Evolutionary conservation across 2,329 filamentous ascomycete genomes (phyloP), one percentile per base, ranked within the genome.

Genomic region (Scytalidium sp.): DNA sequence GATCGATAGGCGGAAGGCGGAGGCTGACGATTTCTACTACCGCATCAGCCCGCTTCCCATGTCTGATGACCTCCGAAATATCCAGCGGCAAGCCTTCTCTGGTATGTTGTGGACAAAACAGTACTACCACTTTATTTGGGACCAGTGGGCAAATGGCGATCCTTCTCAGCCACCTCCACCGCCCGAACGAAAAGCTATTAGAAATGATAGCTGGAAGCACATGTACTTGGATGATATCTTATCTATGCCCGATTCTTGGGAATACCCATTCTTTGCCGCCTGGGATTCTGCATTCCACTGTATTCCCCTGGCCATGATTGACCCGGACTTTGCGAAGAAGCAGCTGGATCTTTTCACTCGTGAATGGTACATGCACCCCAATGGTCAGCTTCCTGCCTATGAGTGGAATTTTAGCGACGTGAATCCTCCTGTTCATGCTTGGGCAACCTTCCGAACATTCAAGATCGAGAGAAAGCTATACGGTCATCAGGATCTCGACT

Each of bases 21-120:
- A 97, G 63, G 93, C 93, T 6, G 93, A 97, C 65, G 92, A 97
- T 54, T 97, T 97, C 68, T 97, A 95, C 75, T 94, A 87, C 72
- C 83, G 89, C 51, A 87, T 97, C 67, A 97, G 90, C 69, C 93
- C 93, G 3, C 77, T 97, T 36, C 93, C 92, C 2, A 96, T 97
- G 87, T 80, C 89, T 0, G 92, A 97, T 44, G 93, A 97, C 64
- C 78, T 97, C 51, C 86, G 92, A 59, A 97, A 95, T 68, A 94
- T 97, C 59, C 94, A 97, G 71, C 83, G 93, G 59, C 92, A 97
- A 68, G 94, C 93, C 3, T 88, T 97, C 58, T 85, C 92, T 1
- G 93, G 94, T 47, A 97, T 97, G 93, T 87, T 97, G 79, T 97
- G 93, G 93, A 95, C 88, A 55, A 97, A 97, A 69, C 93, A 97